These are phyloP conservation scores for Penicillium sp. DNA, from an alignment of 2,329 filamentous ascomycete species.

Conservation along the genomic window DNA sequence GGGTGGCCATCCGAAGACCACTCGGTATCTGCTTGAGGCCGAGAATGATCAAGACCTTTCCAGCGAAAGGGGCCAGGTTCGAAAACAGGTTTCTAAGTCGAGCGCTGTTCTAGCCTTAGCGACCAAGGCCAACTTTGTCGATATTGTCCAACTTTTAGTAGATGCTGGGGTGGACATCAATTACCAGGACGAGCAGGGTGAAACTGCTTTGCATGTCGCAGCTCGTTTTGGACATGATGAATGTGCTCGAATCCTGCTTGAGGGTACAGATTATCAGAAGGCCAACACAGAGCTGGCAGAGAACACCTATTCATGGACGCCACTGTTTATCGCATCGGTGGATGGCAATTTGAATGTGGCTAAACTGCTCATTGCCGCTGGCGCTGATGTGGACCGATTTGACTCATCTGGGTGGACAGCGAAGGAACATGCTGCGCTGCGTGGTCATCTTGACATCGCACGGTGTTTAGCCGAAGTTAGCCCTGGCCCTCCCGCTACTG, in stretches of 20 bases:
- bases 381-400: conserved; percentile 69
- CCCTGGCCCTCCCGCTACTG: conserved; percentile 41
- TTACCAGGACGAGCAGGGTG: conserved; percentile 84
- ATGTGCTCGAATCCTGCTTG: conserved; percentile 74
- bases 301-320: conserved; percentile 88
- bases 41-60: conserved; percentile 57
- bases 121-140: conserved; percentile 80
- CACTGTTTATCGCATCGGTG: conserved; percentile 88
- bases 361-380: conserved; percentile 73
- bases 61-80: conserved; percentile 62
- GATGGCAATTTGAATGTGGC: conserved; percentile 79
- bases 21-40: conserved; percentile 73
- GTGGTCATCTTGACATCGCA: conserved; percentile 84
- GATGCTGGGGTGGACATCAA: conserved; percentile 91
- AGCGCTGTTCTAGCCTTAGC: conserved; percentile 86
- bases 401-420: conserved; percentile 94
- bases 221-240: conserved; percentile 82
- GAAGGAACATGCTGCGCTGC: conserved; percentile 85
- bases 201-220: conserved; percentile 89
- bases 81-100: conserved; percentile 74
- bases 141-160: conserved; percentile 83
- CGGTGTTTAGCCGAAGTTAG: conserved; percentile 62
- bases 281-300: conserved; percentile 76
- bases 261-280: conserved; percentile 68
- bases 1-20: conserved; percentile 84